A percentile compares a stretch with the other conserved stretches of the same genome.
Evolutionary conservation across 306 rosid species (phyloP).

Genomic region (Coriaria nepalensis): DNA sequence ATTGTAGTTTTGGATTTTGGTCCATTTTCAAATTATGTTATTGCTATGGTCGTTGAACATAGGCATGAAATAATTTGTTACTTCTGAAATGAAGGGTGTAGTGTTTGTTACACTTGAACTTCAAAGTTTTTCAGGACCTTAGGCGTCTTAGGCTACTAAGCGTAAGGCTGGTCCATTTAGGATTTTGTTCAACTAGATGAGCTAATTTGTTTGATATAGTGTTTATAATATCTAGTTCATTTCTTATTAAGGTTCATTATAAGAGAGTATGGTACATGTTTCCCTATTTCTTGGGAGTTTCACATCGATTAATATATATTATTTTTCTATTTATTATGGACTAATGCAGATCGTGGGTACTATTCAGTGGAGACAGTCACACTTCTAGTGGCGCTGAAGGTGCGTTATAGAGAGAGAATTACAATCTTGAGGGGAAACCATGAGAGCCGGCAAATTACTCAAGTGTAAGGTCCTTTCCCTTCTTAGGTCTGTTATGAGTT

Average conservation of each 20-base stretch:
- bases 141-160: too few species aligned
- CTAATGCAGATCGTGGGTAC: slow-evolving; percentile 35
- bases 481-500: neutral
- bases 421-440: slow-evolving; percentile 96
- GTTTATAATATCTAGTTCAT: neutral
- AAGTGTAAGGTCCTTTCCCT: slow-evolving; percentile 53
- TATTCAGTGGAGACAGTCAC: slow-evolving; percentile 97
- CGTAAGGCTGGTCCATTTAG: too few species aligned
- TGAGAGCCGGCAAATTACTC: slow-evolving; percentile 97
- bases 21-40: neutral
- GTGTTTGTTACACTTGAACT: too few species aligned
- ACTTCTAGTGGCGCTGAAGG: slow-evolving; percentile 87
- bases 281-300: neutral
- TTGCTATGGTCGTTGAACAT: too few species aligned
- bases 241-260: neutral
- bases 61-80: too few species aligned
- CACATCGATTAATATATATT: neutral
- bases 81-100: too few species aligned
- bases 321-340: slow-evolving; percentile 1
- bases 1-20: slow-evolving; percentile 1
- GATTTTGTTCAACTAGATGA: too few species aligned
- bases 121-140: too few species aligned
- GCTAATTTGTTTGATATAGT: too few species aligned
- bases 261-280: neutral
- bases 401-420: slow-evolving; percentile 95